Conservation (phyloP, 352 stramenopile genomes). For the Globisporangium emineosum region DNA sequence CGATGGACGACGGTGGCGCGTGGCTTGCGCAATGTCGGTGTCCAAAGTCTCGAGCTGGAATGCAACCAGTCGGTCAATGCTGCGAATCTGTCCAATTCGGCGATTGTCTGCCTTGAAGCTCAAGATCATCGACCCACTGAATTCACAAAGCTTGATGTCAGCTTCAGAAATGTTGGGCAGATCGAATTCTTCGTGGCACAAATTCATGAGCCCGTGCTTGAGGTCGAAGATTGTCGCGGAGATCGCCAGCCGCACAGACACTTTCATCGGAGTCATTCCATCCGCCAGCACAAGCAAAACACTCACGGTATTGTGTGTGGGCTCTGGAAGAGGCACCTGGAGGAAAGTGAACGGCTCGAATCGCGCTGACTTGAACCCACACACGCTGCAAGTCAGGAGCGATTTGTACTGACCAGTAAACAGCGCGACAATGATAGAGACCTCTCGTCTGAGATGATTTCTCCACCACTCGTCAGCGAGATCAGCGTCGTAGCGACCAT, state of each 20-base stretch:
- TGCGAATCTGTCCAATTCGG: slow-evolving; percentile 81
- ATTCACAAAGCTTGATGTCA: slow-evolving; percentile 87
- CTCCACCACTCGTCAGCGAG: slow-evolving; percentile 99
- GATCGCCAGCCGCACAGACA: slow-evolving; percentile 78
- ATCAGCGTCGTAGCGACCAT: slow-evolving; percentile 96
- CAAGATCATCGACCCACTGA: slow-evolving; percentile 82
- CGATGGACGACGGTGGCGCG: slow-evolving; percentile 70
- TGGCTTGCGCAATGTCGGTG: slow-evolving; percentile 63
- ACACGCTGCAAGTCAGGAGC: slow-evolving; percentile 94
- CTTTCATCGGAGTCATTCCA: slow-evolving; percentile 70
- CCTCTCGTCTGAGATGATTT: slow-evolving; percentile 96
- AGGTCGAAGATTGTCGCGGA: slow-evolving; percentile 84
- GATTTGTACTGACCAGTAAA: slow-evolving; percentile 99
- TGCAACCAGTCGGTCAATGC: slow-evolving; percentile 82
- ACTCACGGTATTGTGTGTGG: slow-evolving; percentile 81
- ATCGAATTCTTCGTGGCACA: slow-evolving; percentile 75
- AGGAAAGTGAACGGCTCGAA: slow-evolving; percentile 94
- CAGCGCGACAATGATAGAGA: slow-evolving; percentile 98
- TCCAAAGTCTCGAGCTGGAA: slow-evolving; percentile 82
- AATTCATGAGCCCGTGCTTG: slow-evolving; percentile 80
- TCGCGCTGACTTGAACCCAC: slow-evolving; percentile 92
- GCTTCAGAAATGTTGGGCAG: slow-evolving; percentile 55
- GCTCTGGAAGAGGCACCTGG: slow-evolving; percentile 83
- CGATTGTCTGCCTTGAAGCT: slow-evolving; percentile 87
- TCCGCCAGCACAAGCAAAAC: slow-evolving; percentile 76